Percentiles rank a stretch among this genome's conserved stretches.
These are phyloP conservation scores for Phialophora expanda DNA, from an alignment of 2,329 filamentous ascomycete species.

Conservation along the genomic window DNA sequence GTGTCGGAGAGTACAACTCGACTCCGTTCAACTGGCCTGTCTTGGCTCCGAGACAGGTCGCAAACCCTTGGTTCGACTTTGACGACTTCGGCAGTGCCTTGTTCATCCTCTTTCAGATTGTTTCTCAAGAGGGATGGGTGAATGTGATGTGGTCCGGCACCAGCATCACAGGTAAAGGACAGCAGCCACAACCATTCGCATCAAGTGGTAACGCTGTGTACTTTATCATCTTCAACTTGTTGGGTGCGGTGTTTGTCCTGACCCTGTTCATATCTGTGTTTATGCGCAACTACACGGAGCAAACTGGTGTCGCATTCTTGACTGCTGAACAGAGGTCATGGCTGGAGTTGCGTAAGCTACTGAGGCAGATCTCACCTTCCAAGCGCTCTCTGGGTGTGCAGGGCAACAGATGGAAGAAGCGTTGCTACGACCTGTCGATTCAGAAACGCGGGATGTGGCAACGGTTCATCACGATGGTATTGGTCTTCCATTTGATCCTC, in stretches of 20 bases:
- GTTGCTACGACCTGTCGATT: constrained; percentile 93
- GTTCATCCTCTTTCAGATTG: constrained; percentile 97
- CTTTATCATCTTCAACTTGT: constrained; percentile 94
- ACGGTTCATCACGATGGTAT: constrained; percentile 74
- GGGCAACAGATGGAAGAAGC: constrained; percentile 79
- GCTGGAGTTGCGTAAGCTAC: constrained; percentile 89
- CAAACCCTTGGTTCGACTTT: constrained; percentile 87
- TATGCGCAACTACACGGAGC: constrained; percentile 99
- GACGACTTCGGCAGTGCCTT: constrained; percentile 92
- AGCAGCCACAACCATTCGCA: constrained; percentile 72
- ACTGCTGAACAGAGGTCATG: constrained; percentile 96
- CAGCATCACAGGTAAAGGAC: constrained; percentile 75
- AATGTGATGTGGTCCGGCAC: constrained; percentile 88
- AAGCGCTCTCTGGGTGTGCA: constrained; percentile 84
- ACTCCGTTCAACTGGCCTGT: constrained; percentile 84
- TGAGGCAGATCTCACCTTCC: constrained; percentile 91
- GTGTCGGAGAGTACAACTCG: constrained; percentile 80
- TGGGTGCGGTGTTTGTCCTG: constrained; percentile 94
- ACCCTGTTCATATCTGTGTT: constrained; percentile 98
- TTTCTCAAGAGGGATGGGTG: constrained; percentile 97
- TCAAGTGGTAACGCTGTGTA: constrained; percentile 88
- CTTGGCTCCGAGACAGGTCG: constrained; percentile 77
- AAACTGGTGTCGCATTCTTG: constrained; percentile 94
- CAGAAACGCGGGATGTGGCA: constrained; percentile 96
- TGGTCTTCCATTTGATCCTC: constrained; percentile 81